Evolutionary conservation across 2,329 filamentous ascomycete species (phyloP).

Genomic region (Aspergillus intermedius): DNA sequence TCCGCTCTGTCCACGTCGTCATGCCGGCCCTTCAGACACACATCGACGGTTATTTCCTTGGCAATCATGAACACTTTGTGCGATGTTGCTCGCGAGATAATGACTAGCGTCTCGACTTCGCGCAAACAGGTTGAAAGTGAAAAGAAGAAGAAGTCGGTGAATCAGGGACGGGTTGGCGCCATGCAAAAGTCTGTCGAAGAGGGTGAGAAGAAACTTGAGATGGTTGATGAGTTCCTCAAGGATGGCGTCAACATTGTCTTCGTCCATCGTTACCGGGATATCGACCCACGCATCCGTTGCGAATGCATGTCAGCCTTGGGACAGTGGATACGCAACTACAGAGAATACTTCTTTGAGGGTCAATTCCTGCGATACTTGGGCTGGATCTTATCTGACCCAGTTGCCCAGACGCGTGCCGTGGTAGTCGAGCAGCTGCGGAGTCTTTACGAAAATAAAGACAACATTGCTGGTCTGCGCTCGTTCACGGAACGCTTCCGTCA

Average conservation of each 20-base stretch:
- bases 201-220: slow-evolving; percentile 61
- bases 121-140: slow-evolving; percentile 75
- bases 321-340: slow-evolving; percentile 78
- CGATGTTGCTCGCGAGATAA: slow-evolving; percentile 62
- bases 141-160: slow-evolving; percentile 62
- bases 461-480: slow-evolving; percentile 68
- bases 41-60: slow-evolving; percentile 76
- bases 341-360: slow-evolving; percentile 83
- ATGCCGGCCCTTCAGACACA: slow-evolving; percentile 87
- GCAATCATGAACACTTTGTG: slow-evolving; percentile 74
- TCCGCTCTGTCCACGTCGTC: slow-evolving; percentile 83
- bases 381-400: slow-evolving; percentile 85
- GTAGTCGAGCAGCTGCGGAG: slow-evolving; percentile 75
- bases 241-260: slow-evolving; percentile 91
- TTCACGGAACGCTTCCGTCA: slow-evolving; percentile 90
- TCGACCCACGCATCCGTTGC: slow-evolving; percentile 79
- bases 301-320: slow-evolving; percentile 85
- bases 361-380: slow-evolving; percentile 88
- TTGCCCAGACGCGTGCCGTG: slow-evolving; percentile 69
- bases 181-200: slow-evolving; percentile 67
- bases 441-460: slow-evolving; percentile 73
- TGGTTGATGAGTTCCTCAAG: slow-evolving; percentile 64
- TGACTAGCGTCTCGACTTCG: slow-evolving; percentile 65
- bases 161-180: slow-evolving; percentile 69
- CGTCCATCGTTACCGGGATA: slow-evolving; percentile 89